phyloP scores from a whole-genome alignment of 352 stramenopile species.

The Globisporangium viniferum region DNA sequence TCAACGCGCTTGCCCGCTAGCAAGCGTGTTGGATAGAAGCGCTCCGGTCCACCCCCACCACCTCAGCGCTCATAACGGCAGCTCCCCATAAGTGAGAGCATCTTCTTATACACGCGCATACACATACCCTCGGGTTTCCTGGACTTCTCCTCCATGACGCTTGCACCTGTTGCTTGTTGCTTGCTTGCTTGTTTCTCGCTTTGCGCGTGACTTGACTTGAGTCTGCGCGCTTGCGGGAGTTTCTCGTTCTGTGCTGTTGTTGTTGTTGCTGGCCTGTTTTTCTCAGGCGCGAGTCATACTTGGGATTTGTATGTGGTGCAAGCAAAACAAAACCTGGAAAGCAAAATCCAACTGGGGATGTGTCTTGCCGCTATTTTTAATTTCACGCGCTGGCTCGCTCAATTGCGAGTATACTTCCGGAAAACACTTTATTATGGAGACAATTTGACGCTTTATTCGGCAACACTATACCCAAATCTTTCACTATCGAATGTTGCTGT shows the following conservation, averaged over 20 bases:
- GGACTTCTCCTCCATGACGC: constrained; percentile 82
- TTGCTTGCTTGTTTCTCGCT: constrained; percentile 8
- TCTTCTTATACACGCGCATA: background rate
- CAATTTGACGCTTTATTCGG: background rate
- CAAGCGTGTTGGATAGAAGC: background rate
- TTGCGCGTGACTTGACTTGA: constrained; percentile 5
- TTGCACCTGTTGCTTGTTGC: constrained; percentile 14
- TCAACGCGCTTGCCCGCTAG: background rate
- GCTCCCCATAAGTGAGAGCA: background rate
- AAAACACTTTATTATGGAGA: background rate
- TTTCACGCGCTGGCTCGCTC: constrained; percentile 9
- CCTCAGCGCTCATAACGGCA: background rate
- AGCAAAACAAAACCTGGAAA: background rate
- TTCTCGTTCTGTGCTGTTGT: constrained; percentile 9
- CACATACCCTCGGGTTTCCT: constrained; percentile 76
- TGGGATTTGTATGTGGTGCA: constrained; percentile 5
- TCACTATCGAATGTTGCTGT: too few relatives aligned
- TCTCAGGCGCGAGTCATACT: constrained; percentile 10
- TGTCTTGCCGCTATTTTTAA: constrained; percentile 4
- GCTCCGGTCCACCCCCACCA: background rate
- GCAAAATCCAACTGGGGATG: background rate
- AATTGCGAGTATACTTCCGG: background rate
- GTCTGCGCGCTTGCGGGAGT: background rate
- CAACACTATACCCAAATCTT: too few relatives aligned
- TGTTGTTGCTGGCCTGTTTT: constrained; percentile 9